phyloP scores from a whole-genome alignment of 106 monocot species.

The Alisma plantagoaquatica region DNA sequence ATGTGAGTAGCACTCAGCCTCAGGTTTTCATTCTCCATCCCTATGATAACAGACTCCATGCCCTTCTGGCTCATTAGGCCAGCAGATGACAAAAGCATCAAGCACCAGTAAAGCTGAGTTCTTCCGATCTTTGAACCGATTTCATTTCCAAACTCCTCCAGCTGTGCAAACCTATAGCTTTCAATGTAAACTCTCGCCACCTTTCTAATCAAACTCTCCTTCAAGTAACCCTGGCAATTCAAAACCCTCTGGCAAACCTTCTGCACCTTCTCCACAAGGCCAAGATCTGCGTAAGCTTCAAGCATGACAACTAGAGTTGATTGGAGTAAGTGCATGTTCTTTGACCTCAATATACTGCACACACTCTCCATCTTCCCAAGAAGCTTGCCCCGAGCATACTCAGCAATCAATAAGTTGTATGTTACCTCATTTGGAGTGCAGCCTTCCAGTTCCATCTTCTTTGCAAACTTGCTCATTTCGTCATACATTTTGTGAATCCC shows the following conservation, averaged over 20 bases:
- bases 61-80: constrained; percentile 48
- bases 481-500: constrained; percentile 47
- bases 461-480: constrained; percentile 61
- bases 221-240: constrained; percentile 27
- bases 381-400: constrained; percentile 44
- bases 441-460: constrained; percentile 50
- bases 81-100: constrained; percentile 50
- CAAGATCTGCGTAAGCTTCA: constrained; percentile 59
- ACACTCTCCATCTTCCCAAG: constrained; percentile 53
- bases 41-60: constrained; percentile 41
- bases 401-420: constrained; percentile 49
- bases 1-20: constrained; percentile 22
- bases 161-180: constrained; percentile 34
- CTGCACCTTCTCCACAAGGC: constrained; percentile 55
- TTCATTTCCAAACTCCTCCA: constrained; percentile 64
- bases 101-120: constrained; percentile 48
- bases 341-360: constrained; percentile 38
- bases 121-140: constrained; percentile 35
- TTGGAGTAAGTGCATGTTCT: constrained; percentile 51
- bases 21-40: constrained; percentile 46
- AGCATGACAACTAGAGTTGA: constrained; percentile 45
- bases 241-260: constrained; percentile 29
- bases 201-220: constrained; percentile 56
- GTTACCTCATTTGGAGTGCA: constrained; percentile 52
- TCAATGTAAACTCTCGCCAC: constrained; percentile 50